Conservation (phyloP, 2,329 filamentous ascomycete genomes). For the Tolypocladium pustulatum region DNA sequence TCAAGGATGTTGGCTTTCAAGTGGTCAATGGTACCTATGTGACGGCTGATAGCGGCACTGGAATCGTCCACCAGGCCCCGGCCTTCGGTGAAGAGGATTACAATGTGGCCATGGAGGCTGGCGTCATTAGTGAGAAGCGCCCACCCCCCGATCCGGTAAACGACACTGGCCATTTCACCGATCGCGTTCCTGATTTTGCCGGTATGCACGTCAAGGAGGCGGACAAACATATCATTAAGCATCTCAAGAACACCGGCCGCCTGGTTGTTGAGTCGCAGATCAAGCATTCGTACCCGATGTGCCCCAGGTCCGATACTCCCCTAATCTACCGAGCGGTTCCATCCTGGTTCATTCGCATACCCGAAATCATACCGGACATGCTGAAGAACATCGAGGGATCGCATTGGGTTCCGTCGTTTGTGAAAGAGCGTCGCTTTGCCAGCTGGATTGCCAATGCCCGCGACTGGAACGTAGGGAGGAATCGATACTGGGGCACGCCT, state of each 20-base stretch:
- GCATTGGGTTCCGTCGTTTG: conserved; percentile 83
- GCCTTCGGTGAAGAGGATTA: conserved; percentile 97
- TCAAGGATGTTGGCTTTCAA: conserved; percentile 73
- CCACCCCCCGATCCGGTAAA: conserved; percentile 88
- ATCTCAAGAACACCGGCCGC: conserved; percentile 66
- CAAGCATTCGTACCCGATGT: conserved; percentile 88
- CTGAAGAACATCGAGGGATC: conserved; percentile 81
- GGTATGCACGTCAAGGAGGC: conserved; percentile 87
- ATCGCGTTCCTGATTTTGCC: conserved; percentile 66
- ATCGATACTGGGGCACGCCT: conserved; percentile 92
- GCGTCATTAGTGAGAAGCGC: conserved; percentile 66
- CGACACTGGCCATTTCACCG: conserved; percentile 69
- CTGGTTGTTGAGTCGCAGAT: conserved; percentile 79
- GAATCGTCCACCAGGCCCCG: conserved; percentile 87
- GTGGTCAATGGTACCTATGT: conserved; percentile 81
- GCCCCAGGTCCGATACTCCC: conserved; percentile 88
- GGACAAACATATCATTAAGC: conserved; percentile 86
- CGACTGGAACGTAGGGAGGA: conserved; percentile 92
- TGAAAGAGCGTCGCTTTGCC: conserved; percentile 84
- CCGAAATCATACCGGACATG: conserved; percentile 75
- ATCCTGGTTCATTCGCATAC: conserved; percentile 89
- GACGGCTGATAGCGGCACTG: conserved; percentile 80
- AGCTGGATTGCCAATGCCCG: conserved; percentile 87
- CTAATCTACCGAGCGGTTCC: conserved; percentile 88
- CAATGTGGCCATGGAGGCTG: conserved; percentile 64